Conservation (phyloP, 352 stramenopile species). For the Phytophthora constricta region DNA sequence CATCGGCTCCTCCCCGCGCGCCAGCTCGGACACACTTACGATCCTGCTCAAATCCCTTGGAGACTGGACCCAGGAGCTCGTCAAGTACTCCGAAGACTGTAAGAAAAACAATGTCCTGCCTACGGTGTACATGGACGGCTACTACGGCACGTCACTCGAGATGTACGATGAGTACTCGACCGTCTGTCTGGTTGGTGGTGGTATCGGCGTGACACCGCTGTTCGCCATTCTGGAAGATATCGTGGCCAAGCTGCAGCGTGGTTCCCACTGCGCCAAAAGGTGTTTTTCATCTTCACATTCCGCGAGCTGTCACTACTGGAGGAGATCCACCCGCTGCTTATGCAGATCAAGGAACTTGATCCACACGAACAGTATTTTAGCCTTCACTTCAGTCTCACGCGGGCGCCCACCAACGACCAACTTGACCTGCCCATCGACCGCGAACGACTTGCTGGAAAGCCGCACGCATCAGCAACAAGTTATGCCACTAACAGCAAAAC, state of each 20-base stretch:
- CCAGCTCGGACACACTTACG: slow-evolving; percentile 36
- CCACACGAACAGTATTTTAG: slow-evolving; percentile 28
- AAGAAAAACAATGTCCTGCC: slow-evolving; percentile 28
- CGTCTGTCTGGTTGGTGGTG: slow-evolving; percentile 47
- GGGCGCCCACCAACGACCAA: slow-evolving; percentile 16
- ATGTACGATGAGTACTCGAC: slow-evolving; percentile 48
- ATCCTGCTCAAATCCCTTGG: slow-evolving; percentile 54
- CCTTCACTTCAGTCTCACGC: slow-evolving; percentile 44
- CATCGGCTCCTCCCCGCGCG: slow-evolving; percentile 39
- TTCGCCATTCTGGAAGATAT: slow-evolving; percentile 60
- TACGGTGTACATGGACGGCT: slow-evolving; percentile 57
- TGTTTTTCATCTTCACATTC: slow-evolving; percentile 58
- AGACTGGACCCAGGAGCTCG: slow-evolving; percentile 52
- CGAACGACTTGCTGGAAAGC: slow-evolving; percentile 15
- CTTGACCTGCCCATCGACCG: slow-evolving; percentile 39
- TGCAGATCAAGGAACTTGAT: slow-evolving; percentile 38
- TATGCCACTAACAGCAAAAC: slow-evolving; percentile 17
- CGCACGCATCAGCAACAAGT: slow-evolving; percentile 1
- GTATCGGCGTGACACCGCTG: slow-evolving; percentile 55
- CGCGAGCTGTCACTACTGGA: slow-evolving; percentile 48
- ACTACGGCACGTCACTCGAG: slow-evolving; percentile 52
- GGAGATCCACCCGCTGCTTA: slow-evolving; percentile 49
- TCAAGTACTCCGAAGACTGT: slow-evolving; percentile 43
- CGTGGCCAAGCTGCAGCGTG: slow-evolving; percentile 20
- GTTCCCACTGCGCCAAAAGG: slow-evolving; percentile 23